phyloP scores from a whole-genome alignment of 202 grass and related monocot species.

The Saccharum hybrid region DNA sequence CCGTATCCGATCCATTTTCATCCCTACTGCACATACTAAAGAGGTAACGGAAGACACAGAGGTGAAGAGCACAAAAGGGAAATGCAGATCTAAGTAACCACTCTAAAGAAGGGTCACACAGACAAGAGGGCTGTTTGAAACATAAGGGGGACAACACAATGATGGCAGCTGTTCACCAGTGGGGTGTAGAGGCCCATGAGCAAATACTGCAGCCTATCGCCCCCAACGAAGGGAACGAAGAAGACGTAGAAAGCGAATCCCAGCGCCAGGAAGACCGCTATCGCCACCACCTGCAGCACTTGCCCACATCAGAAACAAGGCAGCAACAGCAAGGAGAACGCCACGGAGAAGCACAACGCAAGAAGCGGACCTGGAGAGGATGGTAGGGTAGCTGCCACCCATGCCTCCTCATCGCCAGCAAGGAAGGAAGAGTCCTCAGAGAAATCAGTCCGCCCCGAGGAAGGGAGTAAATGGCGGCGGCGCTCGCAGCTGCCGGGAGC shows the following conservation, averaged over 20 bases:
- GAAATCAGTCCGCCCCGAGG: too few species aligned
- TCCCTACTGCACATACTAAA: too few species aligned
- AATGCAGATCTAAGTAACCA: too few species aligned
- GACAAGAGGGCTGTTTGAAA: too few species aligned
- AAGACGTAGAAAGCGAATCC: slow-evolving; percentile 98
- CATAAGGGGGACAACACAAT: too few species aligned
- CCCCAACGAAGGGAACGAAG: slow-evolving; percentile 82
- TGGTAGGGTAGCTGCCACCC: slow-evolving; percentile 99
- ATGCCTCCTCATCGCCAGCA: slow-evolving; percentile 80
- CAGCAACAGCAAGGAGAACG: slow-evolving; percentile 12
- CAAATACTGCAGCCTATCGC: slow-evolving; percentile 58
- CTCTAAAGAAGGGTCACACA: not conserved
- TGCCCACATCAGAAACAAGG: not conserved
- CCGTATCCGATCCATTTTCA: too few species aligned
- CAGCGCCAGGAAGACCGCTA: slow-evolving; percentile 84
- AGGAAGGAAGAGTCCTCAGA: too few species aligned
- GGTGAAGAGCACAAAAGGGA: too few species aligned
- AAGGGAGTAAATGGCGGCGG: too few species aligned
- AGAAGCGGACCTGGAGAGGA: slow-evolving; percentile 66
- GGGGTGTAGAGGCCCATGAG: slow-evolving; percentile 83
- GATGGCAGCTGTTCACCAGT: slow-evolving; percentile 51
- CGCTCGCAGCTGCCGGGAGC: too few species aligned
- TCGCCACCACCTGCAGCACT: slow-evolving; percentile 73
- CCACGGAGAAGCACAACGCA: not conserved
- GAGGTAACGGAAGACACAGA: too few species aligned